A percentile compares a stretch with the other conserved stretches of the same genome.
Evolutionary conservation across 2,329 filamentous ascomycete species (phyloP).

Genomic region (Claviceps capensis): DNA sequence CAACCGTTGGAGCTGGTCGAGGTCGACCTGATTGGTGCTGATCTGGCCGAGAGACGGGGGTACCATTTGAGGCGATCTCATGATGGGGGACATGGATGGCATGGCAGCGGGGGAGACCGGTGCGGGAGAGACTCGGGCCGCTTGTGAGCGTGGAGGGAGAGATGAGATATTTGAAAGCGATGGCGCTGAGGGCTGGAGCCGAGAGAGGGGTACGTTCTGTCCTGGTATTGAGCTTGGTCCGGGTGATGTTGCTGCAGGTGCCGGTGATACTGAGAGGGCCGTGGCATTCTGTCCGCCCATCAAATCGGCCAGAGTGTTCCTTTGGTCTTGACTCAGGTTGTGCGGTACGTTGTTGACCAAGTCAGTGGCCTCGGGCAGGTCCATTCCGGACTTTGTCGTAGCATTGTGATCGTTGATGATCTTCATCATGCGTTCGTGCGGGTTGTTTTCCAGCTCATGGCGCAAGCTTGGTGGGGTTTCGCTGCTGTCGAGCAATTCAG

Average conservation of each 20-base stretch:
- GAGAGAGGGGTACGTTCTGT: conserved; percentile 6
- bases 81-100: conserved; percentile 34
- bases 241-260: conserved; percentile 7
- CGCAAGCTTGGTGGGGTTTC: conserved; percentile 38
- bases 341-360: conserved; percentile 41
- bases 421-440: conserved; percentile 49
- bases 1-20: conserved; percentile 65
- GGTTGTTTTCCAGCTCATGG: conserved; percentile 42
- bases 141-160: conserved; percentile 1
- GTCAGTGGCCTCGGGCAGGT: conserved; percentile 36
- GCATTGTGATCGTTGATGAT: conserved; percentile 53
- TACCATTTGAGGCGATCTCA: conserved; percentile 21
- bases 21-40: conserved; percentile 55
- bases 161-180: conserved; percentile 13
- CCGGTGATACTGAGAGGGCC: conserved; percentile 7
- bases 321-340: conserved; percentile 42
- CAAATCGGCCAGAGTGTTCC: conserved; percentile 43
- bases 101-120: conserved; percentile 12
- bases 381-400: conserved; percentile 31
- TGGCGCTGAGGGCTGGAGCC: conserved; percentile 10
- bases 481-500: conserved; percentile 44
- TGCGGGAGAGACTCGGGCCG: conserved; percentile 13
- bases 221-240: conserved; percentile 7
- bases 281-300: conserved; percentile 33
- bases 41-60: conserved; percentile 45